Conservation (phyloP, 2,329 filamentous ascomycete species). For the Neodidymelliopsis sp. region DNA sequence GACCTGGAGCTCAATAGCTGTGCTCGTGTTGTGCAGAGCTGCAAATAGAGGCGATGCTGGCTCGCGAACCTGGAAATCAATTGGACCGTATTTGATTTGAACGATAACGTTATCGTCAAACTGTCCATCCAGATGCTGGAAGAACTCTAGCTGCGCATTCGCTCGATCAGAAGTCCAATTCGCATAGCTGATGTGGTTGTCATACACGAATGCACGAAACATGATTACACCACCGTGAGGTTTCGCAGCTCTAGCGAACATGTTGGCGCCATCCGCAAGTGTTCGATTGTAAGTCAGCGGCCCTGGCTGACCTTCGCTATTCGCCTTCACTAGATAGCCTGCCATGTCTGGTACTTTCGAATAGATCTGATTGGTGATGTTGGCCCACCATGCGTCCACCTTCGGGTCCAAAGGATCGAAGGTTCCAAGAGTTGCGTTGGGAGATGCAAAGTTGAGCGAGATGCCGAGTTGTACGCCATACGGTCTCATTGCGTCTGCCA, state of each 20-base stretch:
- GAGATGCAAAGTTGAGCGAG: constrained; percentile 73
- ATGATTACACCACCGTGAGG: constrained; percentile 88
- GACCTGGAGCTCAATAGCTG: constrained; percentile 71
- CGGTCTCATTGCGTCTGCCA: constrained; percentile 71
- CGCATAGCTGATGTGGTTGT: constrained; percentile 62
- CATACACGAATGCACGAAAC: constrained; percentile 77
- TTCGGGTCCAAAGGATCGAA: constrained; percentile 69
- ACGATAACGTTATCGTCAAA: constrained; percentile 76
- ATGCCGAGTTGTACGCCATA: constrained; percentile 72
- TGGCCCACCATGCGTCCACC: constrained; percentile 70
- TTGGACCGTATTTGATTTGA: constrained; percentile 77
- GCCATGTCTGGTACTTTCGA: constrained; percentile 69
- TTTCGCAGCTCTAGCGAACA: constrained; percentile 84
- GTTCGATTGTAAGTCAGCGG: constrained; percentile 75
- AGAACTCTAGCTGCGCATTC: constrained; percentile 73
- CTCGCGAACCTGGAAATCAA: constrained; percentile 77
- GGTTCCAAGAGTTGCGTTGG: constrained; percentile 62
- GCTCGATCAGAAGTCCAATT: constrained; percentile 73
- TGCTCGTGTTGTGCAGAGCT: constrained; percentile 56
- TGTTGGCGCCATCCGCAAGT: constrained; percentile 70
- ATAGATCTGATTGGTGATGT: constrained; percentile 67
- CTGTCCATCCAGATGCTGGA: constrained; percentile 67
- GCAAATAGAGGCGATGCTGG: constrained; percentile 71
- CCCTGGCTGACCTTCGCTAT: constrained; percentile 75
- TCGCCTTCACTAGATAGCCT: constrained; percentile 75